These are phyloP conservation scores for Starmera caribaea DNA, from an alignment of 805 yeast genomes.

Conservation along the genomic window DNA sequence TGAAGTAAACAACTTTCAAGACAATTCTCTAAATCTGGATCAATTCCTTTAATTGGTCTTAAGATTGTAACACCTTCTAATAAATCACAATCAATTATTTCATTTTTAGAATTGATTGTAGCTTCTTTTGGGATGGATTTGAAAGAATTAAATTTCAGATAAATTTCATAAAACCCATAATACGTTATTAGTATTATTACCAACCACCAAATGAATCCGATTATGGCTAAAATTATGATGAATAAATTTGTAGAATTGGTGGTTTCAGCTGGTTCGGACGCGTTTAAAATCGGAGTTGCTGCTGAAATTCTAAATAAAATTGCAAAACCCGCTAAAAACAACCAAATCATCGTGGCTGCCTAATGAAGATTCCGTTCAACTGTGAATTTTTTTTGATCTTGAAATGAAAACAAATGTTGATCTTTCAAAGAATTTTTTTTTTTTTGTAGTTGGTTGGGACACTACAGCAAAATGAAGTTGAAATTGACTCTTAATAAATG, in stretches of 20 bases:
- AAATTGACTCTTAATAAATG: no score
- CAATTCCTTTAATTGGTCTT: conserved; percentile 79
- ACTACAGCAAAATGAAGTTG: no score
- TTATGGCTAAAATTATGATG: conserved; percentile 3
- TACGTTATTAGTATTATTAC: conserved; percentile 10
- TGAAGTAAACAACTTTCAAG: conserved; percentile 61
- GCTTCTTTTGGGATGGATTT: conserved; percentile 8
- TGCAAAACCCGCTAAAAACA: no score
- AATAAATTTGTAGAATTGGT: background rate
- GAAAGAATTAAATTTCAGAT: conserved; percentile 9
- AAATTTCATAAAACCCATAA: conserved; percentile 16
- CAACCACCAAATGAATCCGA: conserved; percentile 18
- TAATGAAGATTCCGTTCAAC: no score
- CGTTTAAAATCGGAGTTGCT: no score
- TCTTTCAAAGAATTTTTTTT: no score
- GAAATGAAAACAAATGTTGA: no score
- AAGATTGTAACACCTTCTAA: conserved; percentile 66
- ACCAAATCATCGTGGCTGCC: no score
- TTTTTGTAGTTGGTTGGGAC: no score
- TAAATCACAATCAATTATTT: conserved; percentile 20
- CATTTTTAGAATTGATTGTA: background rate
- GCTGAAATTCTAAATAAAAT: no score
- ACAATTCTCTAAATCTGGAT: conserved; percentile 62
- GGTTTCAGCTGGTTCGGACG: background rate
- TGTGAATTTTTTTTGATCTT: no score